Base-by-base conservation (phyloP, 768 basidiomycete species). In the Lactarius quietus region DNA sequence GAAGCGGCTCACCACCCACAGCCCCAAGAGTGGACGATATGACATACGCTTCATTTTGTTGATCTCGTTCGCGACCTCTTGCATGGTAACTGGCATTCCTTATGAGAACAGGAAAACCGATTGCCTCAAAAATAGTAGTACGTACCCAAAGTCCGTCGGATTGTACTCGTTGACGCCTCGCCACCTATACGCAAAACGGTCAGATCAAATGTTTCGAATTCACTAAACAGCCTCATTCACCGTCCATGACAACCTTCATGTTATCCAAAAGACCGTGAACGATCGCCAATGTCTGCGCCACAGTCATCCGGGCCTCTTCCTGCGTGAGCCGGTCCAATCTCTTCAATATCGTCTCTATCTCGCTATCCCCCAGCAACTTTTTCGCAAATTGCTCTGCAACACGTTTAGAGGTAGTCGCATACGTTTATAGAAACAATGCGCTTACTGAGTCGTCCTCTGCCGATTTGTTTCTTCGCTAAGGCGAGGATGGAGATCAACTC, bases 31-130 rank as follows among this genome's bases (percentile, higher is more conserved):
- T 8, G 20, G 23, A 51, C 3, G 17, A 36, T 17, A 17, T 12
- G n/a, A 59, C 63, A 39, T 18, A 64, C 63, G 57, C 7, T 23
- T 53, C 17, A 64, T 59, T 52, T 64, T 59, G 23, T 64, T 31
- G 18, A 59, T 39, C 7, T 28, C 31, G 26, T 15, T 35, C 9
- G 51, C 26, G 29, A 6, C 31, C 58, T 14, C 31, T 35, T 59
- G 57, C 57, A 64, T 52, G n/a, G 36, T 18, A 20, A 63, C 62
- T 63, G 14, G 8, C n/a, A 12, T 9, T 3, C 7, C 4, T 15
- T 12, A 9, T 63, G 18, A 63, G 36, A 3, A 23, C 18, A 31
- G 17, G 36, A n/a, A n/a, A 23, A 12, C 12, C n/a, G n/a, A 58
- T 28, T 6, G 6, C n/a, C 31, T 29, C 1, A 20, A 29, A 3